phyloP scores from a whole-genome alignment of 2,329 filamentous ascomycete genomes.

The Chalaropsis ovoidea region DNA sequence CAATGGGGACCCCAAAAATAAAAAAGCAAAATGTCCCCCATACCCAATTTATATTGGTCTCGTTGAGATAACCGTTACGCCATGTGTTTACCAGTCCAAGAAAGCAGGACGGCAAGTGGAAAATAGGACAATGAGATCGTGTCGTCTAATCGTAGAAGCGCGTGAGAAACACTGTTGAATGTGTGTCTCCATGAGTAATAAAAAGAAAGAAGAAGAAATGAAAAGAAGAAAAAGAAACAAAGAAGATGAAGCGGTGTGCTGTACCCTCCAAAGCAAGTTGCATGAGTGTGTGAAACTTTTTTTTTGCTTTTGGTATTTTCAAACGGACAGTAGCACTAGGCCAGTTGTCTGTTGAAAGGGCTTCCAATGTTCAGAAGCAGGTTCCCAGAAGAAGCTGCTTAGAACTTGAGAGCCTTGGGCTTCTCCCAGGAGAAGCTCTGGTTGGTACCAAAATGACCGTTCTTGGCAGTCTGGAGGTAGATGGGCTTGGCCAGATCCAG shows the following conservation, averaged over 20 bases:
- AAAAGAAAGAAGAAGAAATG: slow-evolving; percentile 25
- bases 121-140: slow-evolving; percentile 34
- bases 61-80: slow-evolving; percentile 41
- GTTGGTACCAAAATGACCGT: slow-evolving; percentile 96
- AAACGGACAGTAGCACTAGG: slow-evolving; percentile 1
- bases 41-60: slow-evolving; percentile 31
- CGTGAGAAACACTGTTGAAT: slow-evolving; percentile 36
- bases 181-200: slow-evolving; percentile 30
- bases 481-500: slow-evolving; percentile 91
- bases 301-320: slow-evolving; percentile 17
- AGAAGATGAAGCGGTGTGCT: slow-evolving; percentile 26
- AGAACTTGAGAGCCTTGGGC: slow-evolving; percentile 88
- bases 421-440: slow-evolving; percentile 97
- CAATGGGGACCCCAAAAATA: slow-evolving; percentile 21
- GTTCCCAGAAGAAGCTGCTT: slow-evolving; percentile 36
- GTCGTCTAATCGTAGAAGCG: slow-evolving; percentile 32
- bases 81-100: slow-evolving; percentile 26
- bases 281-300: slow-evolving; percentile 15
- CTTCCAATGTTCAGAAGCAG: not conserved
- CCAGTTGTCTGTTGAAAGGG: not conserved
- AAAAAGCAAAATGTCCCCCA: slow-evolving; percentile 20
- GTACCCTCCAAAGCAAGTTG: slow-evolving; percentile 23
- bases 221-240: slow-evolving; percentile 25
- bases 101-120: slow-evolving; percentile 28
- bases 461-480: slow-evolving; percentile 98